phyloP scores from a whole-genome alignment of 768 basidiomycete species.

The Pholiota molesta region DNA sequence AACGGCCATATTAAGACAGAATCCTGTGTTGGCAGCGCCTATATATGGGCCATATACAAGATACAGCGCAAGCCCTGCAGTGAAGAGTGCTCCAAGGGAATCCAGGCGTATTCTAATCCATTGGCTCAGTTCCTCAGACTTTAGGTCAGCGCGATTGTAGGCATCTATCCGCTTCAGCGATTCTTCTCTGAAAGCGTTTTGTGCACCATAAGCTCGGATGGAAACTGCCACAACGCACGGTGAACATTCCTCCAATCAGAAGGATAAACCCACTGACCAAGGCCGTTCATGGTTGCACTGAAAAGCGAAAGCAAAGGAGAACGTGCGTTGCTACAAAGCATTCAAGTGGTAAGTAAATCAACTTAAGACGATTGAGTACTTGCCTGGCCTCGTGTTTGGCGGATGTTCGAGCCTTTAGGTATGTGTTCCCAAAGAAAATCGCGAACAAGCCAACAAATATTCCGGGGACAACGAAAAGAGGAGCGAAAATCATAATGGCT shows the following conservation, averaged over 20 bases:
- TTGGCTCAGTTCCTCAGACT: slow-evolving; percentile 51
- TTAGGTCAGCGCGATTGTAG: slow-evolving; percentile 44
- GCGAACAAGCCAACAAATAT: slow-evolving; percentile 41
- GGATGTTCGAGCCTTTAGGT: slow-evolving; percentile 44
- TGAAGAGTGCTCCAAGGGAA: slow-evolving; percentile 58
- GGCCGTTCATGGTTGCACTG: slow-evolving; percentile 49
- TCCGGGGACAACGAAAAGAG: slow-evolving; percentile 45
- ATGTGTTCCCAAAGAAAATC: slow-evolving; percentile 40
- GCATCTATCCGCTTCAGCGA: slow-evolving; percentile 53
- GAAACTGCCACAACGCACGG: slow-evolving; percentile 35
- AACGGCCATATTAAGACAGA: slow-evolving; percentile 63
- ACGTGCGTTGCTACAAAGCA: slow-evolving; percentile 18
- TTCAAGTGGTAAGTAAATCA: background rate
- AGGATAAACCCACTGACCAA: slow-evolving; percentile 35
- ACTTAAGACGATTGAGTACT: background rate
- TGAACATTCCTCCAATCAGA: background rate
- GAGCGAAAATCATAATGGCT: slow-evolving; percentile 44
- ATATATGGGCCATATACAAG: slow-evolving; percentile 48
- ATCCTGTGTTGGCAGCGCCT: slow-evolving; percentile 47
- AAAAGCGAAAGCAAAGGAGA: slow-evolving; percentile 25
- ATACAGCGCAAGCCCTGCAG: slow-evolving; percentile 54
- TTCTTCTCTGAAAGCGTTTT: slow-evolving; percentile 48
- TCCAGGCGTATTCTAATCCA: slow-evolving; percentile 56
- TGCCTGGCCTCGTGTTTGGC: slow-evolving; percentile 41
- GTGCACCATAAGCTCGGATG: slow-evolving; percentile 66